phyloP scores from a whole-genome alignment of 129 eudicot species.

The Smallanthus sonchifolius region DNA sequence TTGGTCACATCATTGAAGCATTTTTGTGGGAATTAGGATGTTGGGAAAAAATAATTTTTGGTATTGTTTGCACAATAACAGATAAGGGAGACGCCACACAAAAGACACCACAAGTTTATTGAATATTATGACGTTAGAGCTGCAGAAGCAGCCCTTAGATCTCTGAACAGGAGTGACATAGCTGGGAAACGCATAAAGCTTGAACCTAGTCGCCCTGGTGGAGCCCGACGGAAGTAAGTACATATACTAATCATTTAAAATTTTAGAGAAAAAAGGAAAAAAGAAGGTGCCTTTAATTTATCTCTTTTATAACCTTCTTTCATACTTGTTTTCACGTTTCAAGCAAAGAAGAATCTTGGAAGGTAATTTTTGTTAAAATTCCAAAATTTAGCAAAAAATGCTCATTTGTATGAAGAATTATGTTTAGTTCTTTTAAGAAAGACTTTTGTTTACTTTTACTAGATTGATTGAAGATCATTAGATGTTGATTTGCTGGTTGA shows the following conservation, averaged over 20 bases:
- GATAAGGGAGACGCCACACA: slow-evolving; percentile 94
- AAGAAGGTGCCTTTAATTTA: not conserved
- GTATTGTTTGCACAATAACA: slow-evolving; percentile 25
- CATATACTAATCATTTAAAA: not conserved
- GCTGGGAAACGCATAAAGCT: slow-evolving; percentile 98
- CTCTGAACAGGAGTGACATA: slow-evolving; percentile 85
- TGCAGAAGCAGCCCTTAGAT: slow-evolving; percentile 84
- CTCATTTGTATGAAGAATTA: not conserved
- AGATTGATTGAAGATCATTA: not conserved
- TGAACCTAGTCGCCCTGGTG: slow-evolving; percentile 97
- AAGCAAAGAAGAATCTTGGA: not conserved
- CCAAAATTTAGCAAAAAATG: not conserved
- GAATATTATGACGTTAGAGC: slow-evolving; percentile 91
- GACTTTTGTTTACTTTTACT: not conserved
- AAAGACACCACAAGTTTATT: slow-evolving; percentile 80
- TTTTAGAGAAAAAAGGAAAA: not conserved
- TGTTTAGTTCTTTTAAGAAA: not conserved
- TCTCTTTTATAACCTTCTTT: not conserved
- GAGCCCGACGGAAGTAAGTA: slow-evolving; percentile 75
- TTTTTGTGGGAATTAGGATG: not conserved
- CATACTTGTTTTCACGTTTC: not conserved
- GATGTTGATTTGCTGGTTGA: not conserved
- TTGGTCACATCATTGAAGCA: not conserved
- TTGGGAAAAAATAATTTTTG: not conserved
- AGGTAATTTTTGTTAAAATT: not conserved